Evolutionary conservation across 2,329 filamentous ascomycete genomes (phyloP).

Genomic region (Aspergillus fumigatiaffinis): DNA sequence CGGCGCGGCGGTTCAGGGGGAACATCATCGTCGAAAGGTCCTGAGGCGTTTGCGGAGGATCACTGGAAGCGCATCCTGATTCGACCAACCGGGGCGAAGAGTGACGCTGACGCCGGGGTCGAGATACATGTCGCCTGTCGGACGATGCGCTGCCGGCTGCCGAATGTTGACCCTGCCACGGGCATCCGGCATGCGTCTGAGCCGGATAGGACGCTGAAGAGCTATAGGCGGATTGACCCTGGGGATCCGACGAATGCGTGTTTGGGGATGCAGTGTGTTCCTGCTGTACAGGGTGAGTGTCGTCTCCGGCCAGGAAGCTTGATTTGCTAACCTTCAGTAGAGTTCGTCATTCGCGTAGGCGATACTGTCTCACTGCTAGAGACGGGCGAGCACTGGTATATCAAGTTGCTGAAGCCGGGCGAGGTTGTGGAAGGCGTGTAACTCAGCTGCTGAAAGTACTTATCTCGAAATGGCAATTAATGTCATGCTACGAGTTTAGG

Average conservation of each 20-base stretch:
- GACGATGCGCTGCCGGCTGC: constrained; percentile 56
- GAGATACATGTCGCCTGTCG: constrained; percentile 51
- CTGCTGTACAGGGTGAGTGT: constrained; percentile 26
- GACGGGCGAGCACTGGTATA: constrained; percentile 42
- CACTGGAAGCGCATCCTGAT: constrained; percentile 52
- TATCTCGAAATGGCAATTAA: background rate
- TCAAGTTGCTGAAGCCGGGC: constrained; percentile 37
- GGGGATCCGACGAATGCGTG: constrained; percentile 48
- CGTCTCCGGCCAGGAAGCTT: too few species aligned
- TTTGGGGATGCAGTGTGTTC: constrained; percentile 52
- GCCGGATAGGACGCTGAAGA: constrained; percentile 48
- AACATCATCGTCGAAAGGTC: constrained; percentile 56
- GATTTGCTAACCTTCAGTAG: constrained; percentile 12
- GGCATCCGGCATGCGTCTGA: constrained; percentile 47
- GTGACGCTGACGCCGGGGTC: constrained; percentile 20
- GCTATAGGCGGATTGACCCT: constrained; percentile 49
- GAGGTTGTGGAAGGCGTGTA: constrained; percentile 29
- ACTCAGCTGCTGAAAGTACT: background rate
- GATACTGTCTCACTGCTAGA: constrained; percentile 40
- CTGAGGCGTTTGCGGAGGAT: constrained; percentile 53
- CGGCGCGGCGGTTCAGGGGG: constrained; percentile 53
- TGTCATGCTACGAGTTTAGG: background rate
- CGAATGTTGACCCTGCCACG: constrained; percentile 56
- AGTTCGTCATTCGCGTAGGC: constrained; percentile 34
- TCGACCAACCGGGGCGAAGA: constrained; percentile 18